Evolutionary conservation across 208 protist species (phyloP), one percentile per base, ranked within the genome.

Genomic region (Crithidia sp.): DNA sequence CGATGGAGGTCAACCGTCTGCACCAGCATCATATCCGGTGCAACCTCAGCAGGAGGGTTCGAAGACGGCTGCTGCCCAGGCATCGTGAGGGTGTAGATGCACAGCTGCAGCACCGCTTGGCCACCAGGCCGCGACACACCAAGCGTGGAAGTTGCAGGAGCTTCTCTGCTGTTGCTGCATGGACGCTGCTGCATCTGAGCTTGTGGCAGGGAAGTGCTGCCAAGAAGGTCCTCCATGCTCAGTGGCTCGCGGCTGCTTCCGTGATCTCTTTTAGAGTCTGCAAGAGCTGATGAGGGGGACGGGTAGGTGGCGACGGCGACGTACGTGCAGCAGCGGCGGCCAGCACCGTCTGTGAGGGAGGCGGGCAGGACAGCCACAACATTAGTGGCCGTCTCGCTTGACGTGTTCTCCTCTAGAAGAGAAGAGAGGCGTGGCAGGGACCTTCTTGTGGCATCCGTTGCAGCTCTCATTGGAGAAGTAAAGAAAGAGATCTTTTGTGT

Each of bases 11-110:
- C 12, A 2, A 74, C 45, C 7, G 74, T 70, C n/a, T 74, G 66
- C 17, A 79, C 14, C 41, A 63, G 53, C 74, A 79, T 79, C 74
- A 79, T 73, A n/a, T 79, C 74, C 7, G 74, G 74, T 36, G 72
- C 55, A 41, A 66, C 8, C 0, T 41, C 36, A 1, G n/a, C 43
- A 14, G 7, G 10, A 40, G 3, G 5, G 9, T 45, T 40, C 5
- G 19, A 54, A 36, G 10, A 2, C 58, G 12, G 54, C 45, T 39
- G 49, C 13, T 61, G 61, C 28, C 0, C 39, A 5, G 44, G 64
- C 37, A 10, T 49, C 6, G 28, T 45, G 16, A 68, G 4, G n/a
- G 5, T 68, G 52, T 59, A 68, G 0, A 68, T 9, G 41, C 52
- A 59, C 50, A 68, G 52, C 52, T 68, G 64, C 37, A 68, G 45